phyloP scores from a whole-genome alignment of 1,284 basidiomycete genomes.

The Cryptococcus sp. region DNA sequence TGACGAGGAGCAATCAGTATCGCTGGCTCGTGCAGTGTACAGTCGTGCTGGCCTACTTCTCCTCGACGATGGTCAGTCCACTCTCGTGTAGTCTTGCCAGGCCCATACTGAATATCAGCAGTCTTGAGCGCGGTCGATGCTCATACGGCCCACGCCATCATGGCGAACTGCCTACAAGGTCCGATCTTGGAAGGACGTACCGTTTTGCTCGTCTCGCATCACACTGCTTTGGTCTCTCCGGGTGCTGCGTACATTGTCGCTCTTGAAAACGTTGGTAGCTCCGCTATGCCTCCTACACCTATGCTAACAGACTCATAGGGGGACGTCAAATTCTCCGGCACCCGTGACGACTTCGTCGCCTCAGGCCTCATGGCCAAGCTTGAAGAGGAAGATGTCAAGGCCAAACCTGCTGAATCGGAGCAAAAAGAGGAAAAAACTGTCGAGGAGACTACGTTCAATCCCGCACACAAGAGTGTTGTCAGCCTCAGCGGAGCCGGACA shows the following conservation, averaged over 20 bases:
- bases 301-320: slow-evolving; percentile 49
- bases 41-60: slow-evolving; percentile 81
- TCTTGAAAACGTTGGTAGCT: slow-evolving; percentile 67
- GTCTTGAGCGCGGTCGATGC: slow-evolving; percentile 64
- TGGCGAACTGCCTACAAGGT: slow-evolving; percentile 77
- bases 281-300: not conserved
- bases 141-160: slow-evolving; percentile 83
- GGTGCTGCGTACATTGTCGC: slow-evolving; percentile 59
- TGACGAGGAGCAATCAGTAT: slow-evolving; percentile 56
- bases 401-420: slow-evolving; percentile 54
- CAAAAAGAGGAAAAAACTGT: slow-evolving; percentile 51
- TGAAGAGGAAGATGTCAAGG: slow-evolving; percentile 61
- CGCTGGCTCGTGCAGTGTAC: slow-evolving; percentile 90
- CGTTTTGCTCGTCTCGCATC: slow-evolving; percentile 84
- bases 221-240: slow-evolving; percentile 55
- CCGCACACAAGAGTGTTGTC: slow-evolving; percentile 43
- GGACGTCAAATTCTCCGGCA: slow-evolving; percentile 72
- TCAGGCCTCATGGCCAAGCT: slow-evolving; percentile 69
- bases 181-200: slow-evolving; percentile 79
- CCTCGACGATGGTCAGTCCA: slow-evolving; percentile 74
- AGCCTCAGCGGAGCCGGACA: slow-evolving; percentile 32
- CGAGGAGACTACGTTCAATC: slow-evolving; percentile 41
- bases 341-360: slow-evolving; percentile 65
- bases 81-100: not conserved
- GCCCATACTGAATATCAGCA: slow-evolving; percentile 5